phyloP scores from a whole-genome alignment of 2,329 filamentous ascomycete species.

The Xylariaceae sp. region DNA sequence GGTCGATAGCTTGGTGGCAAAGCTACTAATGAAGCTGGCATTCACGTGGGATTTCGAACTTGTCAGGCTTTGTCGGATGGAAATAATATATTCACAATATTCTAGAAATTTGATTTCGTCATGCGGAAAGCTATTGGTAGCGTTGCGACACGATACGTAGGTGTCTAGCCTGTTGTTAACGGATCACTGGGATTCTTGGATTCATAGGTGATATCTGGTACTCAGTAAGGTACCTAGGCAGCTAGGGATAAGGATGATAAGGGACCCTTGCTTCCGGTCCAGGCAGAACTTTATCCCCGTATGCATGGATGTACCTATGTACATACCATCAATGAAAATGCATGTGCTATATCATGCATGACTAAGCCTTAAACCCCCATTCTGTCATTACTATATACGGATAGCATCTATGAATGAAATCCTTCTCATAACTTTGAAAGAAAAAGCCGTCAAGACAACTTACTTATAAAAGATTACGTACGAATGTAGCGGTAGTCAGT shows the following conservation, averaged over 20 bases:
- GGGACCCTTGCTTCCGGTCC: no score
- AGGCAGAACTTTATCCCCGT: not conserved
- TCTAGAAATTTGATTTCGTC: not conserved
- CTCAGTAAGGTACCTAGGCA: not conserved
- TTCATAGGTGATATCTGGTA: not conserved
- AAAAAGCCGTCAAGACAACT: not conserved
- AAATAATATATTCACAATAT: not conserved
- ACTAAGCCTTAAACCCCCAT: no score
- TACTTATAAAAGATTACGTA: no score
- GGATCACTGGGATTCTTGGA: not conserved
- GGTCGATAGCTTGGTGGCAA: not conserved
- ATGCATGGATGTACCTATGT: no score
- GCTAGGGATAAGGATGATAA: no score
- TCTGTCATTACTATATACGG: no score
- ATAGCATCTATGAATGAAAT: not conserved
- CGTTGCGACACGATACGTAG: not conserved
- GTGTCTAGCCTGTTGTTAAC: not conserved
- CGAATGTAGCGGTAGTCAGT: no score
- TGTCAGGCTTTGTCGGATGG: not conserved
- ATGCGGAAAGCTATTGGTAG: not conserved
- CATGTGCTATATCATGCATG: no score
- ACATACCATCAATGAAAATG: no score
- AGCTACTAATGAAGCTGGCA: not conserved
- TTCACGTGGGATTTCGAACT: not conserved
- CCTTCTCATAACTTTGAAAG: not conserved